Evolutionary conservation across 176 grass and related monocot species (phyloP).

Genomic region (Carex kokanica): DNA sequence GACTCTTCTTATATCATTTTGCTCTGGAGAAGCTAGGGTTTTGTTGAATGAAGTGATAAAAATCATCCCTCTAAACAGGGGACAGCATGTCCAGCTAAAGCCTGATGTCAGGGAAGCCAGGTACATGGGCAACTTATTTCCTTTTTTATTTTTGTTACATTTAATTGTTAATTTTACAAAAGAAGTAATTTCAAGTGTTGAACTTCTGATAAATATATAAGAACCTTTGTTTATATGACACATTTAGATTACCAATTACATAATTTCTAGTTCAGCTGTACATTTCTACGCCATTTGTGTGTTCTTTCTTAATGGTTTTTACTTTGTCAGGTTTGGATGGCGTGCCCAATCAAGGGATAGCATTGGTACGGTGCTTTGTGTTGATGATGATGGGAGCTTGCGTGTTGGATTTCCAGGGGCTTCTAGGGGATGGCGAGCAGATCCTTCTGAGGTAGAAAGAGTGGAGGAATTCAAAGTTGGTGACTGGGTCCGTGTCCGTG

Average conservation of each 20-base stretch:
- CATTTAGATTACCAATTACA: background rate
- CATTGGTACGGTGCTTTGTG: slow-evolving; percentile 94
- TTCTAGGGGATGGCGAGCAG: slow-evolving; percentile 99
- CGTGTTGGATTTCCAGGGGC: slow-evolving; percentile 96
- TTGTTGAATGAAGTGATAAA: slow-evolving; percentile 88
- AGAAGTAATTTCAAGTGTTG: background rate
- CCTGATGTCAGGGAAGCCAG: slow-evolving; percentile 73
- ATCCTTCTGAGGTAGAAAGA: slow-evolving; percentile 98
- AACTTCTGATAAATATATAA: slow-evolving; percentile 1
- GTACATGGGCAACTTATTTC: slow-evolving; percentile 40
- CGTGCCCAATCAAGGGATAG: slow-evolving; percentile 90
- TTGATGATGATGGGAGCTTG: slow-evolving; percentile 98
- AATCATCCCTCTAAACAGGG: slow-evolving; percentile 95
- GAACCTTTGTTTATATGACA: background rate
- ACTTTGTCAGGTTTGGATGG: slow-evolving; percentile 79
- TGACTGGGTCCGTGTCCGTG: slow-evolving; percentile 85
- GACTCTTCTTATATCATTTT: slow-evolving; percentile 86
- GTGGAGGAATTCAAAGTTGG: slow-evolving; percentile 98
- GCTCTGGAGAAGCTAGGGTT: slow-evolving; percentile 88
- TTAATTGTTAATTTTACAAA: slow-evolving; percentile 32
- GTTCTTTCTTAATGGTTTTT: slow-evolving; percentile 4
- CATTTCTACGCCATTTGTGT: slow-evolving; percentile 9
- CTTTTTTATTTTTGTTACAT: background rate
- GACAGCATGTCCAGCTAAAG: slow-evolving; percentile 97
- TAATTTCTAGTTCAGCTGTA: background rate